These are phyloP conservation scores for Hypomyces perniciosus DNA, from an alignment of 2,329 filamentous ascomycete species.

Conservation along the genomic window DNA sequence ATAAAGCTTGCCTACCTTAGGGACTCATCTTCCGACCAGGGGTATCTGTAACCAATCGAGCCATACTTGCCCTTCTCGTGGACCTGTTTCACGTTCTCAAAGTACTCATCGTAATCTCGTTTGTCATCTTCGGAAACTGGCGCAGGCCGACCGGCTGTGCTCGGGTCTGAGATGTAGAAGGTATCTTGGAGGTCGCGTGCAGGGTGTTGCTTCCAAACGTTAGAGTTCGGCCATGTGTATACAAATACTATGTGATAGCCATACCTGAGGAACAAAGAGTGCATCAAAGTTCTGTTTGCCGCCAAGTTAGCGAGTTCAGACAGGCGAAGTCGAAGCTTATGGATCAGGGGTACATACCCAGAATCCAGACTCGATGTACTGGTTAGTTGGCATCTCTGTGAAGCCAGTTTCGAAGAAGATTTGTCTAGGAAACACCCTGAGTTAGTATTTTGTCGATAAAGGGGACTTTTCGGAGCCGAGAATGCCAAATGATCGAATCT, in stretches of 20 bases:
- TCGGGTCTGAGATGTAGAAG: slow-evolving; percentile 94
- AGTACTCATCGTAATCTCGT: slow-evolving; percentile 76
- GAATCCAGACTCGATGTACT: slow-evolving; percentile 94
- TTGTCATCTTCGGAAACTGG: slow-evolving; percentile 47
- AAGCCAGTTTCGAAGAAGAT: slow-evolving; percentile 99
- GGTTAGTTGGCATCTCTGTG: slow-evolving; percentile 93
- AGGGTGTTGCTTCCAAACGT: slow-evolving; percentile 64
- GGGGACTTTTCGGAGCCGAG: background rate
- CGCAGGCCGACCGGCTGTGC: slow-evolving; percentile 62
- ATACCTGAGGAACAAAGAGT: slow-evolving; percentile 78
- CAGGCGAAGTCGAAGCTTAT: background rate
- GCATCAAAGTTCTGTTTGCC: slow-evolving; percentile 71
- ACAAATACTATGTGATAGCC: background rate
- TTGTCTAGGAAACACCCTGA: slow-evolving; percentile 37
- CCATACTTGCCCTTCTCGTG: slow-evolving; percentile 90
- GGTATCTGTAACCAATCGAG: slow-evolving; percentile 93
- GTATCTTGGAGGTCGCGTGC: slow-evolving; percentile 97
- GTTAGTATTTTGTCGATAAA: background rate
- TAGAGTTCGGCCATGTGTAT: background rate
- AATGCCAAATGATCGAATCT: background rate
- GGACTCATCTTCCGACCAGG: slow-evolving; percentile 84
- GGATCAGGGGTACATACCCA: slow-evolving; percentile 45
- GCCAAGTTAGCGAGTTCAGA: background rate
- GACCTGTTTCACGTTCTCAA: slow-evolving; percentile 78
- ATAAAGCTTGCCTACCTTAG: slow-evolving; percentile 39